phyloP scores from a whole-genome alignment of 2,329 filamentous ascomycete species.

The Didymosphaeria variabile region DNA sequence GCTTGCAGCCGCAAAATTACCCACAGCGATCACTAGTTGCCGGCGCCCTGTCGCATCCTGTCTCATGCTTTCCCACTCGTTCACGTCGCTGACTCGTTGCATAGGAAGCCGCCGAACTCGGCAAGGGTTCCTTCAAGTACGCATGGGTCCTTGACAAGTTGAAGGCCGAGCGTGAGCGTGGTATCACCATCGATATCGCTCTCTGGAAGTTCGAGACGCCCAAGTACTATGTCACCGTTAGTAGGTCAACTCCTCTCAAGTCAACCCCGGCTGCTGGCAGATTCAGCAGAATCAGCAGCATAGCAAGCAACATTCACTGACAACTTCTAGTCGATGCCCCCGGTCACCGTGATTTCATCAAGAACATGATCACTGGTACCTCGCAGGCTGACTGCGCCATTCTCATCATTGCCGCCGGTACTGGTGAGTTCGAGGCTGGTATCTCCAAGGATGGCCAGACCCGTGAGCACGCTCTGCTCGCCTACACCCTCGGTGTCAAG shows the following conservation, averaged over 20 bases:
- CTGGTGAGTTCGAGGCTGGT: conserved; percentile 99
- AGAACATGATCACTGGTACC: conserved; percentile 99
- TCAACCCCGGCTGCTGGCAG: conserved; percentile 51
- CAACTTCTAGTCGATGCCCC: conserved; percentile 71
- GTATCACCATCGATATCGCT: conserved; percentile 99
- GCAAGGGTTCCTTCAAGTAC: conserved; percentile 99
- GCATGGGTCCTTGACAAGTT: conserved; percentile 99
- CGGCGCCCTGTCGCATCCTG: conserved; percentile 13
- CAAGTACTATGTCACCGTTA: conserved; percentile 98
- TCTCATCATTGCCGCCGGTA: conserved; percentile 99
- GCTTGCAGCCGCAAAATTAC: conserved; percentile 20
- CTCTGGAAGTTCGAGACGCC: conserved; percentile 99
- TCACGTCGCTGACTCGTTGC: conserved; percentile 45
- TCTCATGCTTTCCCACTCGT: conserved; percentile 23
- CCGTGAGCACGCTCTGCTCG: conserved; percentile 99
- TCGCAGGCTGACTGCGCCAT: conserved; percentile 99
- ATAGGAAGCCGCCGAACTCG: conserved; percentile 97
- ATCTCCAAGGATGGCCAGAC: conserved; percentile 99
- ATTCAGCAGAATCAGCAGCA: background rate
- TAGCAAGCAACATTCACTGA: conserved; percentile 14
- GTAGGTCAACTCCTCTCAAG: conserved; percentile 50
- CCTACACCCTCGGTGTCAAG: conserved; percentile 99
- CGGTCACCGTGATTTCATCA: conserved; percentile 99
- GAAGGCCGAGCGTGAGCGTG: conserved; percentile 99
- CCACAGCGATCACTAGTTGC: conserved; percentile 1